Evolutionary conservation across 2,329 filamentous ascomycete species (phyloP), one percentile per base, ranked within the genome.

Genomic region (Ophiostoma populinum): DNA sequence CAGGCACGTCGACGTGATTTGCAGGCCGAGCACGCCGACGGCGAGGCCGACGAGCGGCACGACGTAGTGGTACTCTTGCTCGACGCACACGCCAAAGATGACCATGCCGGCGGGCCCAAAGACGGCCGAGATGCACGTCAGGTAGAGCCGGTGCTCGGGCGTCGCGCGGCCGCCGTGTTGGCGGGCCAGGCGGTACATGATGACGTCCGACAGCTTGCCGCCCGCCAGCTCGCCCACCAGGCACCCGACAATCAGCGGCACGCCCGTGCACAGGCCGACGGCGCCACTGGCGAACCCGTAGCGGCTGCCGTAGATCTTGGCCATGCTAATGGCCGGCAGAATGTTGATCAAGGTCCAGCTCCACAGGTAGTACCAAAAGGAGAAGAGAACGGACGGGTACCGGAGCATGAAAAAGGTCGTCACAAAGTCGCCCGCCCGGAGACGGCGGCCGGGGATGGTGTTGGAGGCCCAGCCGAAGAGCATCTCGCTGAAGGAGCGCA

Each of bases 341-440:
- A 42, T 42, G 41, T 40, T 42, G 36, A 40, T 31, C 16, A 40
- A 40, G 5, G 41, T 38, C 36, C 39, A 42, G 38, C 36, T 38
- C 34, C 32, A 24, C 3, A 38, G 38, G 25, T 42, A 42, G 28
- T 34, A 40, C 30, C 26, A 32, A 15, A 40, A 36, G 15, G 41
- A 28, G 17, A 42, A 34, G 18, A 31, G 10, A n/a, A 42, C 32
- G 18, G 38, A 40, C 21, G 41, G 41, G 39, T 42, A 42, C 26
- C 13, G 15, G 15, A 42, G 41, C 41, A 42, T 42, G 33, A 27
- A 28, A 2, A 40, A 36, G 15, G 36, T 22, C 24, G 35, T 40
- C 12, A 24, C 2, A 15, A 42, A 42, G 34, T 42, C 41, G 10
- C 7, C 12, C 11, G 4, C 29, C 12, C 19, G 29, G 8, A 42